These are phyloP conservation scores for Favolaschia claudopus DNA, from an alignment of 768 basidiomycete species.

Conservation along the genomic window DNA sequence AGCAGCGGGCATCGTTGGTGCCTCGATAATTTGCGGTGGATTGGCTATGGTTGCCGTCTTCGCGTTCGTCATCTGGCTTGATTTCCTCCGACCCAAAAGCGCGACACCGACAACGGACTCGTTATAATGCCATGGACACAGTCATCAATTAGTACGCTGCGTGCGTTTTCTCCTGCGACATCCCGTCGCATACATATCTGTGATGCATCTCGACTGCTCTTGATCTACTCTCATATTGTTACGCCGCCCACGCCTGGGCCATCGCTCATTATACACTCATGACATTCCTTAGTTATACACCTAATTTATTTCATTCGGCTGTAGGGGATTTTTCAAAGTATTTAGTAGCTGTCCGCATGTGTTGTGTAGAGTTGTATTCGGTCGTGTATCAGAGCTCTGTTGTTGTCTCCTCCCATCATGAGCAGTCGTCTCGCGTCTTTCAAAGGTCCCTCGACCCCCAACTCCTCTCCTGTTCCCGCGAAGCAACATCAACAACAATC, in stretches of 20 bases:
- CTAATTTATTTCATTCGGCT: slow-evolving; percentile 1
- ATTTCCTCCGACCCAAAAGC: neutral
- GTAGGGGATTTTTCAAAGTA: neutral
- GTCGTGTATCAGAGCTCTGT: neutral
- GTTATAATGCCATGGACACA: neutral
- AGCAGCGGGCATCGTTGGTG: slow-evolving; percentile 43
- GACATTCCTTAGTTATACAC: slow-evolving; percentile 3
- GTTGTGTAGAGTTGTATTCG: neutral
- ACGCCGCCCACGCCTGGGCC: too few species aligned
- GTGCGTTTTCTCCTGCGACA: neutral
- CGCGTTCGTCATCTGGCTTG: slow-evolving; percentile 28
- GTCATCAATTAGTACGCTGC: slow-evolving; percentile 5
- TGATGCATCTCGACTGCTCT: neutral
- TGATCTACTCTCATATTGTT: neutral
- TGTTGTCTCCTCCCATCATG: slow-evolving; percentile 10
- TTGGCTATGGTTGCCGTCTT: slow-evolving; percentile 16
- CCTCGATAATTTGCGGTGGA: slow-evolving; percentile 31
- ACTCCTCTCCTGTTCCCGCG: slow-evolving; percentile 63
- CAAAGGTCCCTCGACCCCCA: slow-evolving; percentile 79
- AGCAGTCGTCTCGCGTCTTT: slow-evolving; percentile 75
- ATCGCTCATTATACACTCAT: too few species aligned
- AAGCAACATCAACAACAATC: slow-evolving; percentile 45
- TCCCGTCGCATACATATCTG: neutral
- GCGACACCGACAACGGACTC: neutral
- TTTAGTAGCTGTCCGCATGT: neutral